Evolutionary conservation across 768 basidiomycete genomes (phyloP).

Genomic region (Gelatoporia subvermispora): DNA sequence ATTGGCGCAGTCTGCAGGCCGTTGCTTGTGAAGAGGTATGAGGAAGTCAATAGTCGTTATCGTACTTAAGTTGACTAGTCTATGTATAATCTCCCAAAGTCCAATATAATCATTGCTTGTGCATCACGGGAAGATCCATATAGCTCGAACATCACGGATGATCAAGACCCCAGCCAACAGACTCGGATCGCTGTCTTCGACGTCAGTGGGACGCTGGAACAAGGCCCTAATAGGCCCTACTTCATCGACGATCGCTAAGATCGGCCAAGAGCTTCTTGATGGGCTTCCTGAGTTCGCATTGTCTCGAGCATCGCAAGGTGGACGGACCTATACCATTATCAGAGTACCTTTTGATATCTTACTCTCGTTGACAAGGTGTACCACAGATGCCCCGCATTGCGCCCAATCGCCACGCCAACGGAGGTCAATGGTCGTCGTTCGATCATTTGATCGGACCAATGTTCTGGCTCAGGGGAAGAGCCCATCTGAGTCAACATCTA

Average conservation of each 20-base stretch:
- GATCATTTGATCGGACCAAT: conserved; percentile 15
- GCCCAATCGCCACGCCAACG: conserved; percentile 36
- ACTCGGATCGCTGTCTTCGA: conserved; percentile 39
- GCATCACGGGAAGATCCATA: conserved; percentile 38
- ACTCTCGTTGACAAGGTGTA: no score
- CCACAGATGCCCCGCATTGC: conserved; percentile 35
- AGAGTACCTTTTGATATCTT: no score
- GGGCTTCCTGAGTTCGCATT: conserved; percentile 45
- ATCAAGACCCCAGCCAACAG: conserved; percentile 26
- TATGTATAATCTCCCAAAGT: conserved; percentile 4
- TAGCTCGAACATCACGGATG: conserved; percentile 11
- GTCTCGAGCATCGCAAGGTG: conserved; percentile 41
- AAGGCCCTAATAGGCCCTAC: conserved; percentile 27
- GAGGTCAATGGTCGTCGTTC: no score
- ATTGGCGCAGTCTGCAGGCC: conserved; percentile 29
- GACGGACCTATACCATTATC: conserved; percentile 10
- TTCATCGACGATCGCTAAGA: conserved; percentile 36
- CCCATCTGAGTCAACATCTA: conserved; percentile 25
- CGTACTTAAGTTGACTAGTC: background rate
- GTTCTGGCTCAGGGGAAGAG: conserved; percentile 12
- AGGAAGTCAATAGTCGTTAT: background rate
- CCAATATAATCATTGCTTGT: conserved; percentile 38
- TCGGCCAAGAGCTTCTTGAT: conserved; percentile 54
- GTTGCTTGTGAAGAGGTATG: conserved; percentile 25
- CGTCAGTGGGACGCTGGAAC: conserved; percentile 24